These are phyloP conservation scores for Sechiopsis laciniata DNA, from an alignment of 306 rosid species.

Conservation along the genomic window DNA sequence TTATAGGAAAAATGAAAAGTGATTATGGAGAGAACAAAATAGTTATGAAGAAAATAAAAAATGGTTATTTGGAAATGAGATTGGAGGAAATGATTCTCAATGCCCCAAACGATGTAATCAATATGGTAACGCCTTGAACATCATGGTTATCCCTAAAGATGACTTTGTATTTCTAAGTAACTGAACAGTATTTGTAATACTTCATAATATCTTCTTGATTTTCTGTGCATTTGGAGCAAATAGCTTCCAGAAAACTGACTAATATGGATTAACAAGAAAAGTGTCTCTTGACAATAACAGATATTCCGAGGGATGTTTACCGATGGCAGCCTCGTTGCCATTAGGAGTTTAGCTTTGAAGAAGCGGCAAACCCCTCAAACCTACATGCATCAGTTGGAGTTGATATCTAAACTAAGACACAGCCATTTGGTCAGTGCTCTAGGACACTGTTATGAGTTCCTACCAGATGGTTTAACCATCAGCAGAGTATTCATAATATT, in stretches of 20 bases:
- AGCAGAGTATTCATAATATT: constrained; percentile 57
- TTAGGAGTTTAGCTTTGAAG: constrained; percentile 55
- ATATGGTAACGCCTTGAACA: neutral
- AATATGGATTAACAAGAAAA: neutral
- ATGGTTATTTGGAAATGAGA: no score
- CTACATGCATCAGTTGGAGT: constrained; percentile 64
- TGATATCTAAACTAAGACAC: constrained; percentile 79
- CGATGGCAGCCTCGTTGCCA: constrained; percentile 63
- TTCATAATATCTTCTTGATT: neutral
- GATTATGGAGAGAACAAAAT: no score
- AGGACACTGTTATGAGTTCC: constrained; percentile 87
- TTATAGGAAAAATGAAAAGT: no score
- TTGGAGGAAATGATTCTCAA: no score
- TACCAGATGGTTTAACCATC: constrained; percentile 54
- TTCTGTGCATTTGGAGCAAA: neutral
- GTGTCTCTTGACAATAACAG: constrained; percentile 35
- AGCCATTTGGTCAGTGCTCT: constrained; percentile 71
- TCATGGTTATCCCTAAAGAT: neutral
- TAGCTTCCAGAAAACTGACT: neutral
- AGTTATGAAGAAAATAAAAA: no score
- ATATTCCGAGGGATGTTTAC: constrained; percentile 66
- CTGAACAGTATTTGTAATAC: neutral
- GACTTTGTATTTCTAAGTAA: neutral
- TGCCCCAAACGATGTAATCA: neutral
- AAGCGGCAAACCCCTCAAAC: constrained; percentile 57